Evolutionary conservation across 305 asterid species (phyloP).

Genomic region (Plantago lanceolata): DNA sequence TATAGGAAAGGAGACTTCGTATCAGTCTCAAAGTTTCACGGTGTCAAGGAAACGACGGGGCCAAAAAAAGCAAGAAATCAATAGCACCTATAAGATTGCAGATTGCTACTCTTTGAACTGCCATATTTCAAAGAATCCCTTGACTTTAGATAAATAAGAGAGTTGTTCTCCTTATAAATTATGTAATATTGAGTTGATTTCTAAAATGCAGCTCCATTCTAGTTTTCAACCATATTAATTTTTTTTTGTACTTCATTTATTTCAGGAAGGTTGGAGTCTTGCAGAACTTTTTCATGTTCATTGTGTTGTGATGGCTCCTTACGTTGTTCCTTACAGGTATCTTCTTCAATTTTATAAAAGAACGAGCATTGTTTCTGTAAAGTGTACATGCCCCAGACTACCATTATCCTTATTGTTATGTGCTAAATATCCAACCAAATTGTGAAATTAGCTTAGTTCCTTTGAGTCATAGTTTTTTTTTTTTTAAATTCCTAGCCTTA

Average conservation of each 20-base stretch:
- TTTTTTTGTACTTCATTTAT: slow-evolving; percentile 18
- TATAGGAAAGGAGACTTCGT: slow-evolving; percentile 13
- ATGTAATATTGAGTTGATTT: slow-evolving; percentile 1
- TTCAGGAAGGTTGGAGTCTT: slow-evolving; percentile 96
- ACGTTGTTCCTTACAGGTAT: slow-evolving; percentile 92
- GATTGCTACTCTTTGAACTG: slow-evolving; percentile 8
- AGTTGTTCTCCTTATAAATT: slow-evolving; percentile 8
- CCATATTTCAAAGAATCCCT: slow-evolving; percentile 2
- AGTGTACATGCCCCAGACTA: slow-evolving; percentile 6
- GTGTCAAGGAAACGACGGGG: neutral
- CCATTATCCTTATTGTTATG: neutral
- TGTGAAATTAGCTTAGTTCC: slow-evolving; percentile 5
- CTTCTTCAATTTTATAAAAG: slow-evolving; percentile 1
- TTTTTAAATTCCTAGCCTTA: neutral
- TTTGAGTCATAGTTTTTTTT: neutral
- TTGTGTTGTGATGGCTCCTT: slow-evolving; percentile 89
- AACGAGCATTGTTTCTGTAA: neutral
- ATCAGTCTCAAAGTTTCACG: slow-evolving; percentile 9
- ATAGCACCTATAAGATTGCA: slow-evolving; percentile 3
- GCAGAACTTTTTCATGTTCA: slow-evolving; percentile 79
- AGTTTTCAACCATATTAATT: slow-evolving; percentile 11
- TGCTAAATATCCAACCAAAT: slow-evolving; percentile 4
- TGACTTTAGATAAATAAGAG: slow-evolving; percentile 11
- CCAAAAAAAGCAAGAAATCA: neutral
- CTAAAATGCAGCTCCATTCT: neutral